Percentiles rank a stretch among this genome's conserved stretches.
phyloP scores from a whole-genome alignment of 208 protist genomes.

The Leishmania major region DNA sequence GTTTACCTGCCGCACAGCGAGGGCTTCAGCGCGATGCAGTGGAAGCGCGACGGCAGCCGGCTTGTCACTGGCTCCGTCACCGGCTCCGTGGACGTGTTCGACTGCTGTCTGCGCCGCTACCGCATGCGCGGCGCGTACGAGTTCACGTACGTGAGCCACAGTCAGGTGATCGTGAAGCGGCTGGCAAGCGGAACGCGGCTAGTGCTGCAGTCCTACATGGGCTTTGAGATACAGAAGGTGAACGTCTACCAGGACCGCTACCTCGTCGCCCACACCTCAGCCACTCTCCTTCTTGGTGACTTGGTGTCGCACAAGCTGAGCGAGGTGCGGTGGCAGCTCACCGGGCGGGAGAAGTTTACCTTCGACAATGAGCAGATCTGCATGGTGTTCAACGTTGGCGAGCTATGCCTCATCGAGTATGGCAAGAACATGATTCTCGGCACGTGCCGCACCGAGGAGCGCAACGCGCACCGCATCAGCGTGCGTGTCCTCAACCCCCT shows the following conservation, averaged over 20 bases:
- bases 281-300: conserved; percentile 97
- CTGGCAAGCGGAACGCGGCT: conserved; percentile 90
- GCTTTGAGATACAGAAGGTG: conserved; percentile 95
- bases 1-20: conserved; percentile 92
- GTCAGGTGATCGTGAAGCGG: conserved; percentile 97
- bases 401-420: conserved; percentile 97
- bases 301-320: conserved; percentile 94
- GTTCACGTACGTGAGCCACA: conserved; percentile 97
- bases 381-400: conserved; percentile 97
- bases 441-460: conserved; percentile 96
- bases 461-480: conserved; percentile 94
- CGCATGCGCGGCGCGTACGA: conserved; percentile 96
- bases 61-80: conserved; percentile 92
- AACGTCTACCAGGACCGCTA: conserved; percentile 97
- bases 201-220: conserved; percentile 94
- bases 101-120: conserved; percentile 95
- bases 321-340: conserved; percentile 94
- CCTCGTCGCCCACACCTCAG: conserved; percentile 94
- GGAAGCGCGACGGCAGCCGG: conserved; percentile 95
- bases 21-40: conserved; percentile 87
- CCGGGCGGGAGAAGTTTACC: conserved; percentile 93
- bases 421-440: conserved; percentile 95
- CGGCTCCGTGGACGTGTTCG: conserved; percentile 96
- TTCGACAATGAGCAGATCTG: conserved; percentile 97
- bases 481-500: conserved; percentile 81